These are phyloP conservation scores for Hericium coralloides DNA, from an alignment of 768 basidiomycete species.

Conservation along the genomic window DNA sequence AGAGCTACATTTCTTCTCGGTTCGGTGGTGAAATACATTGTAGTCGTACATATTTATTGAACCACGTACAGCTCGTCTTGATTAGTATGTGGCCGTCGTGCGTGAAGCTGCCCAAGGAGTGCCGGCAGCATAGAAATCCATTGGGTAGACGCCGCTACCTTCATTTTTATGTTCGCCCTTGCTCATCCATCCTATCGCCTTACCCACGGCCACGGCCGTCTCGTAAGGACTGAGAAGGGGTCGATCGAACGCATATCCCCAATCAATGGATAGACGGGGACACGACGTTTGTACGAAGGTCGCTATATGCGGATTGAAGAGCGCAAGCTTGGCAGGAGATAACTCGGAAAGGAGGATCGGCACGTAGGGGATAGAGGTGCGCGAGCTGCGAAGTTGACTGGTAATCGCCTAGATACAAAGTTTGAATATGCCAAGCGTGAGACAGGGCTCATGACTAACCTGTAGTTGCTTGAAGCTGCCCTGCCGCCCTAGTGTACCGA, in stretches of 20 bases:
- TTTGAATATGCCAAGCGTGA: background rate
- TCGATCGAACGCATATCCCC: conserved; percentile 92
- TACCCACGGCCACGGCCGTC: conserved; percentile 76
- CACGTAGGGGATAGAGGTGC: conserved; percentile 60
- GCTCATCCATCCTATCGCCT: conserved; percentile 56
- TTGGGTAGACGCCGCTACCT: conserved; percentile 55
- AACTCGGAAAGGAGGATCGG: conserved; percentile 93
- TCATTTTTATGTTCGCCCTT: conserved; percentile 20
- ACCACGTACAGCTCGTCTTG: background rate
- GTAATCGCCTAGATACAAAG: conserved; percentile 53
- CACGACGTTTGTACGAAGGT: conserved; percentile 96
- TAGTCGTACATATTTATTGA: background rate
- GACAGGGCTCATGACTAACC: conserved; percentile 27
- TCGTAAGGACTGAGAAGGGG: conserved; percentile 94
- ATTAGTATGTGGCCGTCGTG: conserved; percentile 21
- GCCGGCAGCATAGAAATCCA: conserved; percentile 91
- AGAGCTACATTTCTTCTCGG: too few species aligned
- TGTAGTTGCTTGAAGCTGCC: conserved; percentile 86
- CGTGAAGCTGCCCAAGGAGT: conserved; percentile 71
- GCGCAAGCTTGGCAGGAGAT: conserved; percentile 86
- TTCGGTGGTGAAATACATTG: background rate
- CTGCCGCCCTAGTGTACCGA: conserved; percentile 92
- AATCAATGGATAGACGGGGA: conserved; percentile 93
- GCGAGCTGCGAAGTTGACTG: conserved; percentile 50
- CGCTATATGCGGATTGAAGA: conserved; percentile 75